Percentiles rank a stretch among this genome's conserved stretches.
These are phyloP conservation scores for Corylus avellana DNA, from an alignment of 306 rosid species.

Conservation along the genomic window DNA sequence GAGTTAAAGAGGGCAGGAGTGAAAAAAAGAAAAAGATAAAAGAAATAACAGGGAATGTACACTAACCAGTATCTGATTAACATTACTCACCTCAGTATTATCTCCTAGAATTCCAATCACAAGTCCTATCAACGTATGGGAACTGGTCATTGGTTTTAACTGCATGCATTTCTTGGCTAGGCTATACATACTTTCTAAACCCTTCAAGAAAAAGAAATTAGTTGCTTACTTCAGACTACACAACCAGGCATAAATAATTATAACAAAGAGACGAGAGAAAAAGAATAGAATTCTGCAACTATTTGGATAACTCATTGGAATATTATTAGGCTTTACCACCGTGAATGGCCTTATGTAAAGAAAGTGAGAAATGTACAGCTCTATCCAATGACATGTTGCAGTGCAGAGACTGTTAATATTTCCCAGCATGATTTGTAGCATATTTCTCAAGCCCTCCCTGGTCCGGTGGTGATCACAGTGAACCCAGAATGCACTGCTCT, in stretches of 20 bases:
- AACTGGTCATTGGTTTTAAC: constrained; percentile 52
- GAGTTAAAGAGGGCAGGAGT: constrained; percentile 20
- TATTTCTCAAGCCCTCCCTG: constrained; percentile 72
- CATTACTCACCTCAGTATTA: constrained; percentile 72
- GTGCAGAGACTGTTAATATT: constrained; percentile 58
- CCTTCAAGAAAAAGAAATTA: constrained; percentile 44
- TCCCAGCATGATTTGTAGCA: constrained; percentile 89
- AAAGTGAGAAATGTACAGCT: constrained; percentile 79
- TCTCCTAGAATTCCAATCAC: constrained; percentile 82
- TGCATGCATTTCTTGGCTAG: constrained; percentile 83
- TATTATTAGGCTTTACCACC: constrained; percentile 51
- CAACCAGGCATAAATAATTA: constrained; percentile 15
- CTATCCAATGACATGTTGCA: constrained; percentile 78
- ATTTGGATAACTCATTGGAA: too few species aligned
- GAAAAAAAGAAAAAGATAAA: not conserved
- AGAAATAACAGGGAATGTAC: constrained; percentile 10
- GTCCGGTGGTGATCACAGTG: constrained; percentile 76
- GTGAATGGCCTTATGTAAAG: constrained; percentile 81
- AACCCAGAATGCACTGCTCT: constrained; percentile 78
- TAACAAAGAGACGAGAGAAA: constrained; percentile 5
- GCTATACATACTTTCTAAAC: constrained; percentile 82
- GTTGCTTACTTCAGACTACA: constrained; percentile 27
- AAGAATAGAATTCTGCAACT: not conserved
- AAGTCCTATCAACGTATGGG: constrained; percentile 67
- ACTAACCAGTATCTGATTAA: constrained; percentile 4